Evolutionary conservation across 768 basidiomycete species (phyloP).

Genomic region (Tulasnella sp.): DNA sequence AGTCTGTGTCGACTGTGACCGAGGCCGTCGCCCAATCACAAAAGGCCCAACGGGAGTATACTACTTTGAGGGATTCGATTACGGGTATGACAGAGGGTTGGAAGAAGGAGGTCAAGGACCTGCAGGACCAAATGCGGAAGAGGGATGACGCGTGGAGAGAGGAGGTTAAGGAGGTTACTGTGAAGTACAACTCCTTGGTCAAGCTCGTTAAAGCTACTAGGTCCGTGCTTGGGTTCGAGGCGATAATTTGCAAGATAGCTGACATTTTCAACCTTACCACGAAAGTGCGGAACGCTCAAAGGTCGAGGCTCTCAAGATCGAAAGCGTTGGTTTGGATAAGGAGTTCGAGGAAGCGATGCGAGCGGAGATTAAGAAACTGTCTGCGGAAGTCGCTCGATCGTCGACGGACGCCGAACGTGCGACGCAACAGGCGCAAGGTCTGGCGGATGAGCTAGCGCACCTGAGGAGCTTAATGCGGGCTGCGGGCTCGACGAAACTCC

Average conservation of each 20-base stretch:
- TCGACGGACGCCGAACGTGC: slow-evolving; percentile 51
- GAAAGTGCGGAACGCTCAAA: slow-evolving; percentile 18
- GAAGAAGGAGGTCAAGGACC: slow-evolving; percentile 61
- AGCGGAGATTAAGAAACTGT: slow-evolving; percentile 49
- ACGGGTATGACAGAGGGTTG: slow-evolving; percentile 65
- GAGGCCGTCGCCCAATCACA: slow-evolving; percentile 72
- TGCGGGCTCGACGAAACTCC: slow-evolving; percentile 17
- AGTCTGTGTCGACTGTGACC: slow-evolving; percentile 55
- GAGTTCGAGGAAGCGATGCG: slow-evolving; percentile 57
- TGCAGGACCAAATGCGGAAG: slow-evolving; percentile 66
- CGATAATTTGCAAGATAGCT: slow-evolving; percentile 27
- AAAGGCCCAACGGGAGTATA: slow-evolving; percentile 77
- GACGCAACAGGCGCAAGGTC: slow-evolving; percentile 50
- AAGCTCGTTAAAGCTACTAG: slow-evolving; percentile 56
- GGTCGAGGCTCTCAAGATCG: slow-evolving; percentile 33
- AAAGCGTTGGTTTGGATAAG: slow-evolving; percentile 29
- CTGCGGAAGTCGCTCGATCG: slow-evolving; percentile 39
- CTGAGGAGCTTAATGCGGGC: slow-evolving; percentile 62
- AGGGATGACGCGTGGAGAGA: slow-evolving; percentile 59
- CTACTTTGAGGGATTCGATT: slow-evolving; percentile 66
- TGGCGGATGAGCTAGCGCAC: slow-evolving; percentile 58
- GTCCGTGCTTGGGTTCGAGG: slow-evolving; percentile 43
- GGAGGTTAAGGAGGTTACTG: slow-evolving; percentile 60
- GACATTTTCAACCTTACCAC: not conserved
- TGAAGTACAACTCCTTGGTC: slow-evolving; percentile 48